phyloP scores from a whole-genome alignment of 2,329 filamentous ascomycete genomes.

The Gnomoniopsis smithogilvyi region DNA sequence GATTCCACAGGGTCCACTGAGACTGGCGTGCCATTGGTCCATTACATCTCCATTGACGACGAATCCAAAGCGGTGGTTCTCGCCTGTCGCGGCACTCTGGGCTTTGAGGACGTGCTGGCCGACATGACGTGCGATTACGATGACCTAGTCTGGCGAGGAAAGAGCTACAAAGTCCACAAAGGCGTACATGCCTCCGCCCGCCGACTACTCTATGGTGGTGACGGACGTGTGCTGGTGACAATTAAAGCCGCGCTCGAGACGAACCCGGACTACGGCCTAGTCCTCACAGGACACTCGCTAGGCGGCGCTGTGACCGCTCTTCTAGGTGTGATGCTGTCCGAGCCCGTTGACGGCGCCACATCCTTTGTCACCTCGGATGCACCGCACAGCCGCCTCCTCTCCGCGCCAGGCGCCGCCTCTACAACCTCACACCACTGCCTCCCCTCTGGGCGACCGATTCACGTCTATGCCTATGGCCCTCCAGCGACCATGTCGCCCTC shows the following conservation, averaged over 20 bases:
- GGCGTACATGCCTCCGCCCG: slow-evolving; percentile 70
- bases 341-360: slow-evolving; percentile 52
- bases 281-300: slow-evolving; percentile 67
- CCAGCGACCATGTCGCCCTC: slow-evolving; percentile 70
- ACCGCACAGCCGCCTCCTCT: slow-evolving; percentile 39
- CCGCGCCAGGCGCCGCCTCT: slow-evolving; percentile 9
- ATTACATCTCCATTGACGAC: slow-evolving; percentile 70
- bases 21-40: slow-evolving; percentile 66
- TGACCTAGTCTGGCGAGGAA: slow-evolving; percentile 60
- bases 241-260: slow-evolving; percentile 63
- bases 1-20: slow-evolving; percentile 63
- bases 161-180: slow-evolving; percentile 68
- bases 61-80: slow-evolving; percentile 69
- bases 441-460: slow-evolving; percentile 66
- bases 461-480: slow-evolving; percentile 77
- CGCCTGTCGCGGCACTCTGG: slow-evolving; percentile 69
- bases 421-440: slow-evolving; percentile 38
- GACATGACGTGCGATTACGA: slow-evolving; percentile 75
- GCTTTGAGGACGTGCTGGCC: slow-evolving; percentile 70
- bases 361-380: slow-evolving; percentile 61
- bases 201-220: slow-evolving; percentile 63
- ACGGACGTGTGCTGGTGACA: slow-evolving; percentile 63
- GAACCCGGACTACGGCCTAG: slow-evolving; percentile 66
- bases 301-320: slow-evolving; percentile 68
- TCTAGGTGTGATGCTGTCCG: slow-evolving; percentile 67